Base-by-base conservation (phyloP, 2,329 filamentous ascomycete species). In the Colletotrichum tofieldiae region DNA sequence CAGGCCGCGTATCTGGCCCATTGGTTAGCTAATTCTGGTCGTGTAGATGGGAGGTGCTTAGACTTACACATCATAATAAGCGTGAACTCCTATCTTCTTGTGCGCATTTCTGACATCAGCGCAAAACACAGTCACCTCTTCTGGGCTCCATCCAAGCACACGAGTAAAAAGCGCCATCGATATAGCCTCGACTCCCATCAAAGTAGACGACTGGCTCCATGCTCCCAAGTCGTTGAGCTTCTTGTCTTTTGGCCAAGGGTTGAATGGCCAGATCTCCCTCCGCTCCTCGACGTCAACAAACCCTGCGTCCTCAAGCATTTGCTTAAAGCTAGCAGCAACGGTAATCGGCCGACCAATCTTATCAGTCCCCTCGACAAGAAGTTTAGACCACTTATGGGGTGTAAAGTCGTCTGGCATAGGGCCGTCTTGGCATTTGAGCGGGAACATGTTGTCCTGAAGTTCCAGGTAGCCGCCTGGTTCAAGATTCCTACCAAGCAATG, bases 21-120 rank as follows among this genome's bases (percentile, higher is more conserved):
- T n/a, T 47, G 12, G 16, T 67, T 14, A 63, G 56, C 43, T 16
- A 39, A 5, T 37, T 32, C 37, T 6, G 7, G 6, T 29, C 12
- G 7, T 9, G 8, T 12, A 20, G 23, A 39, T 23, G 23, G 26
- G 2, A 35, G 8, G 11, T 35, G 14, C 3, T 2, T n/a, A 4
- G 29, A 71, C 81, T 79, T 74, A 84, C 80, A 83, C 77, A 5
- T 79, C 79, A 77, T 81, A 84, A 73, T 81, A 84, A 0, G 77
- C 78, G 56, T 85, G 84, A 4, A 83, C 77, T 0, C 66, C 65
- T 26, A 72, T 76, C 47, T 81, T 78, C 72, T 75, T 78, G 63
- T 82, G 56, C 52, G 80, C 79, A 35, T 77, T 79, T 37, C 78
- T 77, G 11, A 83, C 80, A n/a, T 77, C 77, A 14, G 79, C 76